Percentiles rank a stretch among this genome's conserved stretches.
Conservation (phyloP, 2,329 filamentous ascomycete species). For the Sclerotinia minor region DNA sequence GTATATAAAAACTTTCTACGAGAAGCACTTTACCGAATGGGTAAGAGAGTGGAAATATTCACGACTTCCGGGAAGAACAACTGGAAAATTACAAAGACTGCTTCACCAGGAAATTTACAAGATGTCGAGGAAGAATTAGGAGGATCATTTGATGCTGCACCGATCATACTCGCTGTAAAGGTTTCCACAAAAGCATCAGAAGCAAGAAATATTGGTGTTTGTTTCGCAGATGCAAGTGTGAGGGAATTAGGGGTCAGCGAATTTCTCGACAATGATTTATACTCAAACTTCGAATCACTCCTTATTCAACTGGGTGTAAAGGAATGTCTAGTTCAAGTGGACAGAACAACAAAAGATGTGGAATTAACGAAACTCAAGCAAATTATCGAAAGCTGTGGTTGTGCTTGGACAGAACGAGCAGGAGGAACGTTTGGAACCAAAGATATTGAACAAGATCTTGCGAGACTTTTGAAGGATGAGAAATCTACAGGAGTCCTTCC, state of each 20-base stretch:
- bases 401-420: constrained; percentile 81
- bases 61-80: constrained; percentile 76
- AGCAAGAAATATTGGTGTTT: constrained; percentile 85
- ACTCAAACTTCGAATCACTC: constrained; percentile 95
- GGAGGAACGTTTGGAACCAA: constrained; percentile 77
- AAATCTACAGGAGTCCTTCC: constrained; percentile 73
- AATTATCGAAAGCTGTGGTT: constrained; percentile 89
- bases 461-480: constrained; percentile 84
- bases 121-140: constrained; percentile 96
- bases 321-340: constrained; percentile 83
- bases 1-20: constrained; percentile 95
- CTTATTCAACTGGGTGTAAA: constrained; percentile 95
- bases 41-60: constrained; percentile 91
- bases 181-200: constrained; percentile 85
- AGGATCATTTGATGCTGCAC: constrained; percentile 83
- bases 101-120: constrained; percentile 93
- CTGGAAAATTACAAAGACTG: constrained; percentile 90
- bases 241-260: constrained; percentile 95
- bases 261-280: constrained; percentile 97
- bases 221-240: constrained; percentile 96
- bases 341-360: constrained; percentile 78
- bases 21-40: constrained; percentile 87
- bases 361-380: constrained; percentile 84
- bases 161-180: constrained; percentile 94
- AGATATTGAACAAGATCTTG: constrained; percentile 94